A percentile compares a stretch with the other conserved stretches of the same genome.
phyloP scores from a whole-genome alignment of 805 yeast genomes.

The Pichia ethanolica region DNA sequence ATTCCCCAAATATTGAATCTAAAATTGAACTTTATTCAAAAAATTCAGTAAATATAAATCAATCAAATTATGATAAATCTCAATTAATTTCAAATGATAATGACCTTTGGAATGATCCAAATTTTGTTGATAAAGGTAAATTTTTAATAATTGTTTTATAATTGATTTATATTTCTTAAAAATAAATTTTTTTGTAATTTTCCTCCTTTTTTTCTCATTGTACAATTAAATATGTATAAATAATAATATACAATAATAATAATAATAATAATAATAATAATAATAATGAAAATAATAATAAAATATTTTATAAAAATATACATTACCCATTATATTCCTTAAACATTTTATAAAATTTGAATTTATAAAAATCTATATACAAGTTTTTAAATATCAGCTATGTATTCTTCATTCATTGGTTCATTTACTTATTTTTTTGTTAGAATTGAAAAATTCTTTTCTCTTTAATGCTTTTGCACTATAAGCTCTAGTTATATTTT shows the following conservation, averaged over 20 bases:
- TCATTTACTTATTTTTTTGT: neutral
- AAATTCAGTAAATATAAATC: conserved; percentile 19
- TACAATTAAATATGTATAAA: no score
- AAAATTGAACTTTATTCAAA: conserved; percentile 25
- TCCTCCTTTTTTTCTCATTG: no score
- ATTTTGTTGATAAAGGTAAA: conserved; percentile 29
- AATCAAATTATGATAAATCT: conserved; percentile 13
- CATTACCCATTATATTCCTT: no score
- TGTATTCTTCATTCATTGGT: neutral
- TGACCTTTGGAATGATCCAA: conserved; percentile 20
- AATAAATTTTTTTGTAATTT: no score
- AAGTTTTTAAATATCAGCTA: neutral
- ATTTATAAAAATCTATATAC: neutral
- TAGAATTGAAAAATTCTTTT: conserved; percentile 1
- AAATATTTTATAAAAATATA: no score
- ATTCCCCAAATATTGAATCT: conserved; percentile 18
- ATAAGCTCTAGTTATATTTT: conserved; percentile 27
- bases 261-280: no score
- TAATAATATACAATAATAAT: no score
- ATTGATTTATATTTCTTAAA: no score
- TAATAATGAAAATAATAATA: no score
- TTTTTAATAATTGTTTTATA: conserved; percentile 21
- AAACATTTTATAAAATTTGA: no score
- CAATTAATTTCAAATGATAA: conserved; percentile 18
- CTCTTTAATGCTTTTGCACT: conserved; percentile 26